Conservation (phyloP, 805 yeast genomes). For the Priceomyces melissophilus region DNA sequence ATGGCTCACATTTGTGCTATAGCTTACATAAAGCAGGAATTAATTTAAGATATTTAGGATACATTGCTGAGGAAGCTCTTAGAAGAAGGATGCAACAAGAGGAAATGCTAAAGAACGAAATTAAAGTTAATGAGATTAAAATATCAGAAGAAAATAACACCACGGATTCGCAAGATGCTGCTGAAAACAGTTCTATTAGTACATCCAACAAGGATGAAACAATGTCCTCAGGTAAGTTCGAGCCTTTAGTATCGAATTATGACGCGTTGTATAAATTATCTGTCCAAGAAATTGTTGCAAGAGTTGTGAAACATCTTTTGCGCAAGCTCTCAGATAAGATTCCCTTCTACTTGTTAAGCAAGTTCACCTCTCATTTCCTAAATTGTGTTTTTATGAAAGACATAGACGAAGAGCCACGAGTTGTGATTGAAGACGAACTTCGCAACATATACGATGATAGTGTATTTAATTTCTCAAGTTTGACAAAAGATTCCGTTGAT, state of each 20-base stretch:
- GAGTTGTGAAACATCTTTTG: conserved; percentile 74
- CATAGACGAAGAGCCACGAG: conserved; percentile 38
- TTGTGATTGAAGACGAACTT: conserved; percentile 39
- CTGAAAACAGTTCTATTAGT: not conserved
- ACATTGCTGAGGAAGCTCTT: conserved; percentile 36
- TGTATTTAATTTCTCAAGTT: conserved; percentile 39
- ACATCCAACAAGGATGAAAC: conserved; percentile 11
- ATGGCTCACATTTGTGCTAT: conserved; percentile 71
- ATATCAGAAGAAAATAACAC: conserved; percentile 25
- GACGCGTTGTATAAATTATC: conserved; percentile 47
- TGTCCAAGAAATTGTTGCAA: conserved; percentile 69
- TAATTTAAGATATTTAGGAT: conserved; percentile 84
- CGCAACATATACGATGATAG: conserved; percentile 39
- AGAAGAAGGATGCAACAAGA: not conserved
- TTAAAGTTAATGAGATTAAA: conserved; percentile 23
- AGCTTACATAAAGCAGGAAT: conserved; percentile 78
- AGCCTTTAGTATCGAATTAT: conserved; percentile 42
- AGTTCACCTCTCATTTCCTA: conserved; percentile 65
- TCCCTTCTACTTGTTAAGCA: conserved; percentile 55
- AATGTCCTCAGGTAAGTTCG: conserved; percentile 35
- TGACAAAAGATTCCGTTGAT: conserved; percentile 46
- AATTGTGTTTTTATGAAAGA: conserved; percentile 61
- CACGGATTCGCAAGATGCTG: not conserved
- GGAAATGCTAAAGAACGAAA: conserved; percentile 13
- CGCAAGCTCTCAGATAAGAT: conserved; percentile 43